These are phyloP conservation scores for Globisporangium abappressorium DNA, from an alignment of 352 stramenopile species.

Conservation along the genomic window DNA sequence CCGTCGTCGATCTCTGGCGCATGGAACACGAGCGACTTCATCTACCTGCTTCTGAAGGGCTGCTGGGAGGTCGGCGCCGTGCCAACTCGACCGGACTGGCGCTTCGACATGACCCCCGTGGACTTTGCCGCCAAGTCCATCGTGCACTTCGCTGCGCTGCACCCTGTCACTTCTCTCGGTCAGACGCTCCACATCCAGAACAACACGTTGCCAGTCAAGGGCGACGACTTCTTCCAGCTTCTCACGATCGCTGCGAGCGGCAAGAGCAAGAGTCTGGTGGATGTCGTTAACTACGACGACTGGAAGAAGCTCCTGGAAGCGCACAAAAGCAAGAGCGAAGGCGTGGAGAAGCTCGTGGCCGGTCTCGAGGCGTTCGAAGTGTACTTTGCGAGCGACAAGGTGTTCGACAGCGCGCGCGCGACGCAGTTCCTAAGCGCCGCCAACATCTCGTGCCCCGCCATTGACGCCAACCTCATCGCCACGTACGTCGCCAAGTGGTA, in stretches of 20 bases:
- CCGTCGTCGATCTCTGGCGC: constrained; percentile 50
- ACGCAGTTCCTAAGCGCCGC: constrained; percentile 37
- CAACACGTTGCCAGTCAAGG: constrained; percentile 33
- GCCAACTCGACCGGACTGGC: constrained; percentile 65
- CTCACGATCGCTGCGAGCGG: constrained; percentile 20
- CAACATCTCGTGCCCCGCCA: constrained; percentile 36
- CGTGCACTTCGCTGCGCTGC: constrained; percentile 66
- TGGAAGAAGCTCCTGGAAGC: constrained; percentile 39
- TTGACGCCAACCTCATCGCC: constrained; percentile 38
- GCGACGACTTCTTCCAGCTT: constrained; percentile 48
- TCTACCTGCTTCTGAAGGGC: constrained; percentile 85
- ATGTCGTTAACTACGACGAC: constrained; percentile 29
- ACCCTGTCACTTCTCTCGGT: constrained; percentile 49
- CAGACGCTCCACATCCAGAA: constrained; percentile 81
- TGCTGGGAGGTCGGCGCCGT: constrained; percentile 62
- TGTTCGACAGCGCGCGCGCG: constrained; percentile 56
- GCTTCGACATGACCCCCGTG: constrained; percentile 91
- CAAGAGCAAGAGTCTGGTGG: constrained; percentile 25
- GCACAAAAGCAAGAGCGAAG: constrained; percentile 24
- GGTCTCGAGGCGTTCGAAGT: constrained; percentile 64
- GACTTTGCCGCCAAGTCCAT: constrained; percentile 89
- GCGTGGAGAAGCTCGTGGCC: constrained; percentile 57
- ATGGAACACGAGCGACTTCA: constrained; percentile 90
- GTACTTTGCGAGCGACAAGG: constrained; percentile 61
- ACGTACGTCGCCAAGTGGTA: constrained; percentile 47